Evolutionary conservation across 129 eudicot species (phyloP).

Genomic region (Smallanthus sonchifolius): DNA sequence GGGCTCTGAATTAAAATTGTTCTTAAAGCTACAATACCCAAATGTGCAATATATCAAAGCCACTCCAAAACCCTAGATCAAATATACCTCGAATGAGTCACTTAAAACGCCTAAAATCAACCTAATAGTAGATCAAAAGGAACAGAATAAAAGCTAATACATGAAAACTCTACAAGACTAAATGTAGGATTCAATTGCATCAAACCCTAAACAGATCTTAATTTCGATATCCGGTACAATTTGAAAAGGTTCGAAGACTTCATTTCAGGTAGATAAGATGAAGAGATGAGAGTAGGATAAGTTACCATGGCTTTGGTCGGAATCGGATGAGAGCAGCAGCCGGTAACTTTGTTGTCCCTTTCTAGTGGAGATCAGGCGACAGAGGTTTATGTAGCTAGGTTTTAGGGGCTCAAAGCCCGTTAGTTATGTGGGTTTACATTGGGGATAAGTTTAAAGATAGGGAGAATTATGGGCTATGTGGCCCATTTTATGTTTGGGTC

Average conservation of each 20-base stretch:
- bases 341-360: neutral
- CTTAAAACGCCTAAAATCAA: neutral
- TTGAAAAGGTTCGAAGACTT: neutral
- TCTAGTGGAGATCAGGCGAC: neutral
- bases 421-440: neutral
- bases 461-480: too few relatives aligned
- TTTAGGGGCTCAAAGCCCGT: constrained; percentile 2
- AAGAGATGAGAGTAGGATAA: neutral
- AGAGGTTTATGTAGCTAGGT: constrained; percentile 12
- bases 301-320: constrained; percentile 23
- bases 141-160: neutral
- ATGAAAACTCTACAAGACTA: neutral
- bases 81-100: neutral
- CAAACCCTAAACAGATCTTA: neutral
- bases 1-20: too few relatives aligned
- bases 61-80: constrained; percentile 3
- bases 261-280: too few relatives aligned
- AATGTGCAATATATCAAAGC: neutral
- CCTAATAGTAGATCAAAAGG: neutral
- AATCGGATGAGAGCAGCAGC: constrained; percentile 5
- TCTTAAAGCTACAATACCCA: neutral
- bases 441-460: too few relatives aligned
- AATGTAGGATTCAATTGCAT: neutral
- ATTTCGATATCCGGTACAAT: neutral
- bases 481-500: too few relatives aligned